Percentiles rank a stretch among this genome's conserved stretches.
phyloP scores from a whole-genome alignment of 2,329 filamentous ascomycete genomes.

The Fusarium sp. region DNA sequence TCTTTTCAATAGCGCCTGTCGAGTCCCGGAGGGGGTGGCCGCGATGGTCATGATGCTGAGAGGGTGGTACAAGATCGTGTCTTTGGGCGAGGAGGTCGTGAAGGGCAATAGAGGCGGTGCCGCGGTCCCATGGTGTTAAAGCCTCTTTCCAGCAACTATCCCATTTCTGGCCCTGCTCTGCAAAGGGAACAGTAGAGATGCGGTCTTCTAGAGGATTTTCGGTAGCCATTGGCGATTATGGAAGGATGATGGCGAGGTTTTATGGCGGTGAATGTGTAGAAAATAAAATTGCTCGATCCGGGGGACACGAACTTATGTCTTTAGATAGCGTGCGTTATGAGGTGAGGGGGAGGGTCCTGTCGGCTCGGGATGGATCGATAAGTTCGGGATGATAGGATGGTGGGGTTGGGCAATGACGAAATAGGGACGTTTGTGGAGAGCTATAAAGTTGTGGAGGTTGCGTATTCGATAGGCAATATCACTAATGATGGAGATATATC shows the following conservation, averaged over 20 bases:
- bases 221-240: slow-evolving; percentile 34
- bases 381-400: slow-evolving; percentile 30
- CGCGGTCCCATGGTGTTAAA: slow-evolving; percentile 67
- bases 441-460: background rate
- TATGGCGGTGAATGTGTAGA: background rate
- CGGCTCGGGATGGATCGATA: slow-evolving; percentile 36
- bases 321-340: slow-evolving; percentile 23
- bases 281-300: slow-evolving; percentile 2
- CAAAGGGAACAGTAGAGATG: slow-evolving; percentile 50
- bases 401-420: slow-evolving; percentile 38
- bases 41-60: slow-evolving; percentile 49
- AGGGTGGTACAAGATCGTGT: slow-evolving; percentile 55
- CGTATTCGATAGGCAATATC: background rate
- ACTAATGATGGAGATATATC: background rate
- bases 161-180: slow-evolving; percentile 56
- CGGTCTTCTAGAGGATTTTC: slow-evolving; percentile 45
- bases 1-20: slow-evolving; percentile 40
- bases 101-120: slow-evolving; percentile 64
- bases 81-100: slow-evolving; percentile 61
- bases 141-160: slow-evolving; percentile 59
- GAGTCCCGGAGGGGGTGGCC: slow-evolving; percentile 44
- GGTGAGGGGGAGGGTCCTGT: slow-evolving; percentile 31
- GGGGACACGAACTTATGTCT: slow-evolving; percentile 2
- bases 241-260: background rate
- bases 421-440: slow-evolving; percentile 23